These are phyloP conservation scores for Talaromyces proteolyticus DNA, from an alignment of 495 filamentous ascomycete species.

Conservation along the genomic window DNA sequence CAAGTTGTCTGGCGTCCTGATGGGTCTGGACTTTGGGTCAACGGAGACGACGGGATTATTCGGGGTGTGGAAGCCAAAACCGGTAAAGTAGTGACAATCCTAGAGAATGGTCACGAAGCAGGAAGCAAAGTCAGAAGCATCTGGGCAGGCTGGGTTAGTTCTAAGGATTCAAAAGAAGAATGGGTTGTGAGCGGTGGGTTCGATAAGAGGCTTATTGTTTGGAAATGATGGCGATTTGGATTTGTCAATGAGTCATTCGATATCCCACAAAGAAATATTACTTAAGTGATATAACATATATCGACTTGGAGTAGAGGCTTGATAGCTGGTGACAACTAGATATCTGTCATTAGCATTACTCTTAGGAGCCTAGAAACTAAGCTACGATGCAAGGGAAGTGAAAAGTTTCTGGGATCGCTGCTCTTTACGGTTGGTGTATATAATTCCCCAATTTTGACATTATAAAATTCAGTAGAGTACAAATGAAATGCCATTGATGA, in stretches of 20 bases:
- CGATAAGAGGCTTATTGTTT: constrained; percentile 58
- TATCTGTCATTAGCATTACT: no score
- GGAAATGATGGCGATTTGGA: no score
- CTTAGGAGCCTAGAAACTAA: no score
- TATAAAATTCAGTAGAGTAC: background rate
- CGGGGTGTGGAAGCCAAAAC: constrained; percentile 57
- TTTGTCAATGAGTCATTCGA: no score
- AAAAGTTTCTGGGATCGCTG: no score
- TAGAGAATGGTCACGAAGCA: constrained; percentile 50
- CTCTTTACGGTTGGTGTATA: no score
- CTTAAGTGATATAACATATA: background rate
- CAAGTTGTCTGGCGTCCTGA: constrained; percentile 60
- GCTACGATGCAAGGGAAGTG: no score
- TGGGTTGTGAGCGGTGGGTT: constrained; percentile 64
- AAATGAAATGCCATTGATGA: constrained; percentile 7
- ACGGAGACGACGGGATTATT: constrained; percentile 62
- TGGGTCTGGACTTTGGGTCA: constrained; percentile 62
- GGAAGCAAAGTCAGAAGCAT: constrained; percentile 61
- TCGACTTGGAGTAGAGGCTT: no score
- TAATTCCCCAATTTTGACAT: background rate
- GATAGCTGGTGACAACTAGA: no score
- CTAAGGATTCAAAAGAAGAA: constrained; percentile 34
- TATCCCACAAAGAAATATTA: no score
- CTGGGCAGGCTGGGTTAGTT: constrained; percentile 52
- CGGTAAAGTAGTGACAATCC: constrained; percentile 46